A percentile compares a stretch with the other conserved stretches of the same genome.
phyloP scores from a whole-genome alignment of 1,139 yeast species.

The Waltiozyma sp. region DNA sequence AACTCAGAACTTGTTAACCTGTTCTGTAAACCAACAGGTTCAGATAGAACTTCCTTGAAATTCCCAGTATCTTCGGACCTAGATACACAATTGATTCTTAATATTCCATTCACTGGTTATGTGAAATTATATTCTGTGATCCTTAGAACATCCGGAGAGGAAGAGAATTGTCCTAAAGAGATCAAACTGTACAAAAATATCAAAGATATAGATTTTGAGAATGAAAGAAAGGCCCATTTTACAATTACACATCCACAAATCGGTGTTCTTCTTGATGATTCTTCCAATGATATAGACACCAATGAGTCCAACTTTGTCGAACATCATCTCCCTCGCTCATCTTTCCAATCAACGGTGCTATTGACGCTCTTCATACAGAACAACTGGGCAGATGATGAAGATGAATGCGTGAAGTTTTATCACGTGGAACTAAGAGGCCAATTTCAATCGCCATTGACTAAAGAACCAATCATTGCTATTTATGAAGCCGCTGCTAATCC shows the following conservation, averaged over 20 bases:
- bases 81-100: constrained; percentile 68
- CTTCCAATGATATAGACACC: constrained; percentile 15
- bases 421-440: constrained; percentile 81
- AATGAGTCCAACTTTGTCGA: constrained; percentile 56
- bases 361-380: constrained; percentile 58
- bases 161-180: constrained; percentile 50
- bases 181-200: constrained; percentile 69
- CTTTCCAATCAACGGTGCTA: constrained; percentile 60
- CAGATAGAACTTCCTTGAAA: constrained; percentile 22
- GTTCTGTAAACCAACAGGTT: neutral
- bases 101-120: constrained; percentile 69
- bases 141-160: constrained; percentile 53
- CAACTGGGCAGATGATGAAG: constrained; percentile 47
- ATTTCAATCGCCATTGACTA: constrained; percentile 40
- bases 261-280: constrained; percentile 33
- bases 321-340: constrained; percentile 67
- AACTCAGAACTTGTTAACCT: neutral
- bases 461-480: constrained; percentile 61
- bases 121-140: constrained; percentile 69
- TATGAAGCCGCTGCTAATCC: constrained; percentile 94
- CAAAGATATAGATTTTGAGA: constrained; percentile 59
- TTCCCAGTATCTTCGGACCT: constrained; percentile 62
- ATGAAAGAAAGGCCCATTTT: constrained; percentile 40
- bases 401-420: constrained; percentile 48
- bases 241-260: constrained; percentile 53